Conservation (phyloP, 2,329 filamentous ascomycete species). For the Penicillium oxalicum region DNA sequence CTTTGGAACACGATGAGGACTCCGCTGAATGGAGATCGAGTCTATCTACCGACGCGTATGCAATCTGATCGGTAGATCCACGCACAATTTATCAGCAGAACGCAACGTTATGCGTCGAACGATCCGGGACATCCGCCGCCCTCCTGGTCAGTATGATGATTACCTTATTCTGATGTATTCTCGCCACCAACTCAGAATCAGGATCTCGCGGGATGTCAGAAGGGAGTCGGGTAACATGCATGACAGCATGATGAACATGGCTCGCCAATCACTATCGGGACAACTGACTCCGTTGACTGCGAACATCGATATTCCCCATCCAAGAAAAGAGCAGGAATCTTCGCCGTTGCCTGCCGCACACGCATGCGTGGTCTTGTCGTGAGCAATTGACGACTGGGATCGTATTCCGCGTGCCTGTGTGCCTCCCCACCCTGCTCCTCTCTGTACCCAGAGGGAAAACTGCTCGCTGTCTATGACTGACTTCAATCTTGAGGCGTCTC, state of each 20-base stretch:
- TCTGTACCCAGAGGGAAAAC: no score
- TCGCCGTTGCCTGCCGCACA: not conserved
- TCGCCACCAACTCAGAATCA: not conserved
- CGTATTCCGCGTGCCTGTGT: not conserved
- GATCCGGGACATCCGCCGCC: not conserved
- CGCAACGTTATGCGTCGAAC: not conserved
- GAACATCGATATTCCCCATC: not conserved
- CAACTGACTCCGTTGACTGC: not conserved
- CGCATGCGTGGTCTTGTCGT: not conserved
- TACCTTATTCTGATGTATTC: not conserved
- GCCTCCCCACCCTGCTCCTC: no score
- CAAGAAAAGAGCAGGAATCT: not conserved
- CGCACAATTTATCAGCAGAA: no score
- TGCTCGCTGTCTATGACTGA: constrained; percentile 7
- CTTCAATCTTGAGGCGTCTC: constrained; percentile 2
- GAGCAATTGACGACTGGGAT: constrained; percentile 2
- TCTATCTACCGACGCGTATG: no score
- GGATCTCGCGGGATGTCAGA: not conserved
- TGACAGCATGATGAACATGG: constrained; percentile 2
- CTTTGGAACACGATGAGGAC: no score
- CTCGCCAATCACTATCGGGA: not conserved
- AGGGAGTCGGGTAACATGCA: not conserved
- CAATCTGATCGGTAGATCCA: no score
- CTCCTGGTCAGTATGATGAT: no score
- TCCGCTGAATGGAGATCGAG: no score